phyloP scores from a whole-genome alignment of 2,329 filamentous ascomycete species.

The Colletotrichum sp. region DNA sequence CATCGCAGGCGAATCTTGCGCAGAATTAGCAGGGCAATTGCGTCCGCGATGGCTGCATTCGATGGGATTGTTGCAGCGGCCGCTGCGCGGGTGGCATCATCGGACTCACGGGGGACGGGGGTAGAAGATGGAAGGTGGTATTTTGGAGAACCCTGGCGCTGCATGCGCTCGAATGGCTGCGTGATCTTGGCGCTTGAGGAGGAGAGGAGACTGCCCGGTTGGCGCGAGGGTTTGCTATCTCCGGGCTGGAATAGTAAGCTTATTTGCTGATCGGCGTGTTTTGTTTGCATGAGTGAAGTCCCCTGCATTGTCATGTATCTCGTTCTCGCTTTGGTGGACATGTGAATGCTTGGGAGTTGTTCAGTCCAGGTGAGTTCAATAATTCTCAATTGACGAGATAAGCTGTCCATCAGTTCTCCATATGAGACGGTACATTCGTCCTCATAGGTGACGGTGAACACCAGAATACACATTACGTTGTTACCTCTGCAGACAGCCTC shows the following conservation, averaged over 20 bases:
- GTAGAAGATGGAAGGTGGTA: slow-evolving; percentile 16
- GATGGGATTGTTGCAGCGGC: background rate
- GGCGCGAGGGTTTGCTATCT: background rate
- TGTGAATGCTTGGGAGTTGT: background rate
- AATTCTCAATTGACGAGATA: background rate
- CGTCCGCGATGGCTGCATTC: background rate
- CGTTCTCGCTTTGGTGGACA: background rate
- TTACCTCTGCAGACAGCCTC: fast-evolving
- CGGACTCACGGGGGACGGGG: background rate
- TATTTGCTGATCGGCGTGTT: background rate
- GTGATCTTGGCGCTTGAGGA: background rate
- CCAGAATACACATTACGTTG: background rate
- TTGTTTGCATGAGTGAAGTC: background rate
- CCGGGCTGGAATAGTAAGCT: background rate
- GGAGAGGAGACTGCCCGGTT: background rate
- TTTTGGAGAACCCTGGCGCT: background rate
- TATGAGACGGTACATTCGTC: background rate
- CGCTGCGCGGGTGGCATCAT: background rate
- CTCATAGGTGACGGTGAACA: background rate
- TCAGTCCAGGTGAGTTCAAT: background rate
- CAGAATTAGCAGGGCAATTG: background rate
- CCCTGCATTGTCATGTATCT: background rate
- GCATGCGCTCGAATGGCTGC: background rate
- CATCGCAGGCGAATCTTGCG: background rate
- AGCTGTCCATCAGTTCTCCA: background rate